Base-by-base conservation (phyloP, 2,329 filamentous ascomycete species). In the Aspergillus novoparasiticus region DNA sequence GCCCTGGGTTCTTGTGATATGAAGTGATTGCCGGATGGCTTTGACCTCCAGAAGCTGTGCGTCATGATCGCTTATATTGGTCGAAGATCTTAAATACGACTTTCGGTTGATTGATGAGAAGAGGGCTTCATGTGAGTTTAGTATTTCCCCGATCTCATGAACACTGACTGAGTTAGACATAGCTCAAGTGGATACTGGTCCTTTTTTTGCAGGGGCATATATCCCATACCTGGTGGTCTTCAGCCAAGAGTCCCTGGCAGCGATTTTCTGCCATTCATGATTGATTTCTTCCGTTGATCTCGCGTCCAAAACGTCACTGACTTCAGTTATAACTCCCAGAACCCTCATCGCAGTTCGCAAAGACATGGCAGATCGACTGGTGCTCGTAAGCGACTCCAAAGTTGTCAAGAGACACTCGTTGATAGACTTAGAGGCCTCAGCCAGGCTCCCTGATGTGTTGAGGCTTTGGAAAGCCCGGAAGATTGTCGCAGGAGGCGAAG, bases 401-500 rank as follows among this genome's bases (percentile, higher is more conserved):
- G 80, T 81, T 19, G 79, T 76, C n/a, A 84, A 65, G 32, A 86
- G 76, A 4, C 90, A 88, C 46, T 87, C 83, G 63, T 93, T 86
- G 3, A 94, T 82, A 19, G 85, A 85, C 30, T 78, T 75, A 53
- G 83, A 80, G 26, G 90, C 85, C 10, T 84, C 78, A 2, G 74
- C 64, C 14, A 87, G 74, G 56, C 88, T 86, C 11, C 83, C 81
- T 3, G 89, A 88, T 66, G 88, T 88, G 71, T 92, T 87, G 64
- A 97, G 84, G 26, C 88, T 87, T 74, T 97, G 93, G 63, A 96
- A 93, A 0, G 89, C 88, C 70, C 89, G 90, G 79, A 96, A 97
- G 0, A 94, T 81, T 1, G 87, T 89, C 3, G 90, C 88, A 1
- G 89, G 83, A 60, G 90, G 87, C 34, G 87, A 89, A 14, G 84